Evolutionary conservation across 1,284 basidiomycete species (phyloP).

Genomic region (Tilletia caries): DNA sequence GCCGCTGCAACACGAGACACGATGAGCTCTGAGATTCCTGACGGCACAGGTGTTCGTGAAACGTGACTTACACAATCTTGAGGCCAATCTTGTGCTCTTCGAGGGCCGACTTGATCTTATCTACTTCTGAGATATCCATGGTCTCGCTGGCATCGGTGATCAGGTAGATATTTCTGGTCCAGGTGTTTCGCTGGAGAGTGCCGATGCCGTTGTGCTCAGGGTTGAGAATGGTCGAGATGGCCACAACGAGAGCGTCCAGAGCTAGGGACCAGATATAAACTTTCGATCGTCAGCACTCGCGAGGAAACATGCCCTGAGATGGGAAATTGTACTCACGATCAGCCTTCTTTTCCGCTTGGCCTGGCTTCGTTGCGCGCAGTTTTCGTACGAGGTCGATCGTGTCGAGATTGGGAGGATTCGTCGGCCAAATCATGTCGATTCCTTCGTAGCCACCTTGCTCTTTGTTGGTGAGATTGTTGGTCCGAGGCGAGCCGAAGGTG

Average conservation of each 20-base stretch:
- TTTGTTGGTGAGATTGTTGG: slow-evolving; percentile 66
- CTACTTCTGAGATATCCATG: slow-evolving; percentile 31
- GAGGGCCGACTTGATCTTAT: slow-evolving; percentile 29
- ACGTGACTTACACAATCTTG: slow-evolving; percentile 39
- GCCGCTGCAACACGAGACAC: slow-evolving; percentile 56
- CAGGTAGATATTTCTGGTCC: slow-evolving; percentile 45
- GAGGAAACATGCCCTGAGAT: background rate
- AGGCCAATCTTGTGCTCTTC: slow-evolving; percentile 31
- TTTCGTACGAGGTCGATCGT: slow-evolving; percentile 72
- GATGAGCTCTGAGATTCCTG: background rate
- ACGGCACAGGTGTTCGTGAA: no score
- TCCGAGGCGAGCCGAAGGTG: slow-evolving; percentile 63
- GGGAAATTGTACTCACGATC: slow-evolving; percentile 43
- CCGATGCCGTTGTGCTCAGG: slow-evolving; percentile 34
- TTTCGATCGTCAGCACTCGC: background rate
- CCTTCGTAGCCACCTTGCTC: slow-evolving; percentile 69
- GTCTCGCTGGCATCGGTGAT: slow-evolving; percentile 48
- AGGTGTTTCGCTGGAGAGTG: slow-evolving; percentile 31
- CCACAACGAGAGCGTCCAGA: slow-evolving; percentile 80
- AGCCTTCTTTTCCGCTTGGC: slow-evolving; percentile 20
- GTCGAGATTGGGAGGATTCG: slow-evolving; percentile 70
- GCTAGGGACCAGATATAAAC: slow-evolving; percentile 59
- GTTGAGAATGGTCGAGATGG: slow-evolving; percentile 64
- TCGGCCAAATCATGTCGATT: slow-evolving; percentile 72
- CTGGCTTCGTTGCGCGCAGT: slow-evolving; percentile 38